These are phyloP conservation scores for Stropharia rugosoannulata DNA, from an alignment of 768 basidiomycete genomes.

Conservation along the genomic window DNA sequence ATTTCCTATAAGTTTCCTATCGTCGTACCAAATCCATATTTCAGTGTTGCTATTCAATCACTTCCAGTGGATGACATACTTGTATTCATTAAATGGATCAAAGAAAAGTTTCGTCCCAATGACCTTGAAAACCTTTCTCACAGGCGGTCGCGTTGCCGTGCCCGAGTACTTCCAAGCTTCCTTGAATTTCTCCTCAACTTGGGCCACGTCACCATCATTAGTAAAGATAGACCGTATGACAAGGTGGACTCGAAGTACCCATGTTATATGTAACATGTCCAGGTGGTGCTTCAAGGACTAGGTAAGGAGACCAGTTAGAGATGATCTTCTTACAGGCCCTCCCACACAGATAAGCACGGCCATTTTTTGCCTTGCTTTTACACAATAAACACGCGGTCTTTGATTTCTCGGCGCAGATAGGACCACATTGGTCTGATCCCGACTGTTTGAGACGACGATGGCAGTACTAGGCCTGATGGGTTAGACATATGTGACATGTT, in stretches of 20 bases:
- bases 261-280: slow-evolving; percentile 14
- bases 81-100: slow-evolving; percentile 13
- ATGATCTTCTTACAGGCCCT: slow-evolving; percentile 12
- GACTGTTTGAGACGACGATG: background rate
- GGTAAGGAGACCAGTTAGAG: slow-evolving; percentile 12
- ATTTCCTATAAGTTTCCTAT: slow-evolving; percentile 6
- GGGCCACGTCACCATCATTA: background rate
- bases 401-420: slow-evolving; percentile 8
- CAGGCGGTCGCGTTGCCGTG: background rate
- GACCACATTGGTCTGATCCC: slow-evolving; percentile 11
- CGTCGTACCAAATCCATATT: background rate
- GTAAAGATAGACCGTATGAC: background rate
- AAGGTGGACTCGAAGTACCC: slow-evolving; percentile 6
- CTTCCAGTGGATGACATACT: background rate
- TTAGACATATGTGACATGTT: background rate
- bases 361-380: slow-evolving; percentile 12
- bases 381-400: slow-evolving; percentile 16
- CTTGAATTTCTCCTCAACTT: slow-evolving; percentile 17
- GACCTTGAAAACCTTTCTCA: slow-evolving; percentile 16
- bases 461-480: background rate
- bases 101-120: slow-evolving; percentile 14
- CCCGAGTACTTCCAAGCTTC: slow-evolving; percentile 13
- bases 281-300: slow-evolving; percentile 14
- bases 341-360: slow-evolving; percentile 14
- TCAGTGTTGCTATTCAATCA: background rate